Conservation (phyloP, 1,284 basidiomycete species). For the Melampsora americana region DNA sequence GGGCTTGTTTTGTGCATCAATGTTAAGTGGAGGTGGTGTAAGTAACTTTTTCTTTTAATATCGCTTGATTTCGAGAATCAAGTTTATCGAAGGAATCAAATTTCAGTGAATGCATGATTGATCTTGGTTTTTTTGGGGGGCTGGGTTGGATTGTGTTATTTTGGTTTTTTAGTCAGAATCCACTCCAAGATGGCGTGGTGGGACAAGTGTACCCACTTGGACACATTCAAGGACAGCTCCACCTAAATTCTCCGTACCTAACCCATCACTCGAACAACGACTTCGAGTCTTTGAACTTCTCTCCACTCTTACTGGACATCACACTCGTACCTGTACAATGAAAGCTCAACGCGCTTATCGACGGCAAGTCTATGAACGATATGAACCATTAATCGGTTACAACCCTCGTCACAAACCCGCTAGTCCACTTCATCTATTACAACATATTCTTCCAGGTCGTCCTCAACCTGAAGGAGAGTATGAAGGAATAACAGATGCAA, state of each 20-base stretch:
- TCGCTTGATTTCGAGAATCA: too few relatives aligned
- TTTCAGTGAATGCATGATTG: neutral
- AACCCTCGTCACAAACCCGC: constrained; percentile 56
- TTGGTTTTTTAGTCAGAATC: constrained; percentile 16
- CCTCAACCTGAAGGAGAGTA: constrained; percentile 51
- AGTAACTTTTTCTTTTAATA: too few relatives aligned
- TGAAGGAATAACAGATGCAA: constrained; percentile 58
- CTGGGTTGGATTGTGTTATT: neutral
- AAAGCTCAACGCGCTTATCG: constrained; percentile 75
- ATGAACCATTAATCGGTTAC: constrained; percentile 75
- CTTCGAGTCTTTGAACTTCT: constrained; percentile 77
- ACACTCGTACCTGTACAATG: constrained; percentile 81
- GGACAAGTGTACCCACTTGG: constrained; percentile 41
- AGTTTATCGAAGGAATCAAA: too few relatives aligned
- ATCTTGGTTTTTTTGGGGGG: neutral
- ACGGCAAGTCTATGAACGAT: constrained; percentile 78
- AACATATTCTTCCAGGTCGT: constrained; percentile 55
- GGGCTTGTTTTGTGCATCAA: constrained; percentile 28
- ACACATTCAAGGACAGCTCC: constrained; percentile 42
- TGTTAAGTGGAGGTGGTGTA: constrained; percentile 9
- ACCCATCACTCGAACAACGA: constrained; percentile 64
- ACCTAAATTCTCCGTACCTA: constrained; percentile 30
- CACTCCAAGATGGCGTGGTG: constrained; percentile 27
- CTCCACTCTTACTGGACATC: constrained; percentile 76
- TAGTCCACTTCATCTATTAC: constrained; percentile 63